Conservation (phyloP, 2,329 filamentous ascomycete species). For the Paecilomyces formosus region DNA sequence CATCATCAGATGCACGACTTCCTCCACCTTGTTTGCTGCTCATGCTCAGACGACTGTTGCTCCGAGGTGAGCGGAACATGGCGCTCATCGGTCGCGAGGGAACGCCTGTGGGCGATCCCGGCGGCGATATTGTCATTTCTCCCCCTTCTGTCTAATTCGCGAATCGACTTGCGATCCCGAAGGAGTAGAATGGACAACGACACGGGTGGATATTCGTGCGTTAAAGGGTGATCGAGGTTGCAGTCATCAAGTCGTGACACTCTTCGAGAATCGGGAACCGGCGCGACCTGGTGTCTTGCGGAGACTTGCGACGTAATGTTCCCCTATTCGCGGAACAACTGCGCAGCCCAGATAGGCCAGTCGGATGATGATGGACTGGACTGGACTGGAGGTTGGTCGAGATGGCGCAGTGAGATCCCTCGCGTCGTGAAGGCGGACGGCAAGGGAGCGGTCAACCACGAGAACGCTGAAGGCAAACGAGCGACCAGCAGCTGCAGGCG, state of each 20-base stretch:
- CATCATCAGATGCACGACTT: constrained; percentile 83
- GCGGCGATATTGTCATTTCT: constrained; percentile 62
- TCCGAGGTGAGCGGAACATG: constrained; percentile 69
- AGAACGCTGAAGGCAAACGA: background rate
- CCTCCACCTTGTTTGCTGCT: constrained; percentile 63
- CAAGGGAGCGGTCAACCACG: background rate
- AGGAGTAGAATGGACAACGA: constrained; percentile 2
- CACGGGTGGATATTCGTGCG: constrained; percentile 8
- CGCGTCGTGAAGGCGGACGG: background rate
- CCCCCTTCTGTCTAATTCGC: background rate
- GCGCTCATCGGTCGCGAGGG: constrained; percentile 70
- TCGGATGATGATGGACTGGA: background rate
- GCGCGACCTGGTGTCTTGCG: constrained; percentile 15
- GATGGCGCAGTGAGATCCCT: background rate
- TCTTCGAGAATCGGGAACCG: constrained; percentile 3
- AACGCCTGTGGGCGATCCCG: constrained; percentile 53
- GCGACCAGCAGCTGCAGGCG: background rate
- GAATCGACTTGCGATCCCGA: background rate
- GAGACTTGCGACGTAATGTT: constrained; percentile 9
- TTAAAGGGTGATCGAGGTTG: constrained; percentile 6
- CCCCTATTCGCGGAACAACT: background rate
- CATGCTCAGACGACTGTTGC: constrained; percentile 79
- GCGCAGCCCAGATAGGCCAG: background rate
- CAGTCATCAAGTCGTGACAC: constrained; percentile 11
- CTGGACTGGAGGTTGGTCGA: background rate